Evolutionary conservation across 768 basidiomycete species (phyloP).

Genomic region (Boletus barrowsii): DNA sequence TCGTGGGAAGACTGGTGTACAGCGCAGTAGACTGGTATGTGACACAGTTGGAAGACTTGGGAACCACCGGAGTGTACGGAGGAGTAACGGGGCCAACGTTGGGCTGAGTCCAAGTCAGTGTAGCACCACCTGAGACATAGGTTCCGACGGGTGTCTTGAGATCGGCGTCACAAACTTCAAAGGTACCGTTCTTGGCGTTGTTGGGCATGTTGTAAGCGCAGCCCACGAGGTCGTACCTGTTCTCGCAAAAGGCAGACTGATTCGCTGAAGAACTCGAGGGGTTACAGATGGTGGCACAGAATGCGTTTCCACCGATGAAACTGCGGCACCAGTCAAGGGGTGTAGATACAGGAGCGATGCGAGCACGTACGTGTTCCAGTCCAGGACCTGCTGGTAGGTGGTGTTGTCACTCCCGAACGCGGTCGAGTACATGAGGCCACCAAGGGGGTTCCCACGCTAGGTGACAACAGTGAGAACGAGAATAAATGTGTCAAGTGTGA

Average conservation of each 20-base stretch:
- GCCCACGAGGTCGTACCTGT: conserved; percentile 72
- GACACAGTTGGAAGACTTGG: conserved; percentile 45
- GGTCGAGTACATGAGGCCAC: conserved; percentile 65
- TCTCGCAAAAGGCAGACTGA: conserved; percentile 56
- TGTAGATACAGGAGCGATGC: neutral
- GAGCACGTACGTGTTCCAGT: conserved; percentile 60
- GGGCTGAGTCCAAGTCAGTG: conserved; percentile 44
- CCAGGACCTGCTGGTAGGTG: conserved; percentile 49
- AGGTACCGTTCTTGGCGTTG: conserved; percentile 52
- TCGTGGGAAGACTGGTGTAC: conserved; percentile 29
- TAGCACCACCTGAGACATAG: conserved; percentile 40
- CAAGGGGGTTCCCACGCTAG: conserved; percentile 79
- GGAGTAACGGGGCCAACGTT: conserved; percentile 26
- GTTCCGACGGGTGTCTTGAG: conserved; percentile 61
- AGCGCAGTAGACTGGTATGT: conserved; percentile 36
- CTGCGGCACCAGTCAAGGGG: conserved; percentile 15
- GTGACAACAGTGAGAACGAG: conserved; percentile 5
- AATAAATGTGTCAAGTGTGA: conserved; percentile 5
- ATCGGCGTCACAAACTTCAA: conserved; percentile 65
- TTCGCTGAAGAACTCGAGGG: conserved; percentile 39
- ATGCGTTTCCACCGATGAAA: conserved; percentile 63
- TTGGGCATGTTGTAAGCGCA: conserved; percentile 73
- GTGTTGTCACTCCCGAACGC: conserved; percentile 42
- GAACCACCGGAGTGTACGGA: conserved; percentile 41
- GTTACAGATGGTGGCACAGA: conserved; percentile 76